Percentiles rank a stretch among this genome's conserved stretches.
Conservation (phyloP, 345 rosid species). For the Moricandia moricandioides region DNA sequence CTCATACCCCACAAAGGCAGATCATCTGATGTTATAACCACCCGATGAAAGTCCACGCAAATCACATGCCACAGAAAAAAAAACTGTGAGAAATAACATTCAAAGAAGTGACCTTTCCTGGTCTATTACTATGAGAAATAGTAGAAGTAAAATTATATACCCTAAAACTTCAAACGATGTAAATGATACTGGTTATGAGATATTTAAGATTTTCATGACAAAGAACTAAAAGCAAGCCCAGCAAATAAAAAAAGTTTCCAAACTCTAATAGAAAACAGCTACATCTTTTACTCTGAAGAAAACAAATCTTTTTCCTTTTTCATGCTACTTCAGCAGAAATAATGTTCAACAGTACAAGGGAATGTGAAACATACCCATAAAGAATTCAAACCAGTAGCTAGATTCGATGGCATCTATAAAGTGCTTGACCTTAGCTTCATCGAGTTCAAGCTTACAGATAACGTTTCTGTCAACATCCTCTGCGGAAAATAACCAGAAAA, state of each 20-base stretch:
- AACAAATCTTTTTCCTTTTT: background rate
- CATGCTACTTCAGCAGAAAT: conserved; percentile 2
- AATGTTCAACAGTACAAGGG: background rate
- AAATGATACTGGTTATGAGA: conserved; percentile 2
- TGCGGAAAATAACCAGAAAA: conserved; percentile 24
- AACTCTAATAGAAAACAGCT: background rate
- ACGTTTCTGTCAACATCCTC: conserved; percentile 58
- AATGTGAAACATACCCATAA: conserved; percentile 47
- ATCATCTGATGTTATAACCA: conserved; percentile 33
- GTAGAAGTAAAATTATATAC: background rate
- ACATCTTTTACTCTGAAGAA: background rate
- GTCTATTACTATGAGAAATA: background rate
- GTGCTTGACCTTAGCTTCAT: conserved; percentile 66
- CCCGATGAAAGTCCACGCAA: conserved; percentile 25
- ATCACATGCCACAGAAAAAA: conserved; percentile 29
- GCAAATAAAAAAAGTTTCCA: background rate
- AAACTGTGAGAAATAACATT: conserved; percentile 18
- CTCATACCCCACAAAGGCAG: background rate
- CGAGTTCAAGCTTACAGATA: conserved; percentile 63
- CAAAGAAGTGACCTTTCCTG: background rate
- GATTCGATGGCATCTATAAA: conserved; percentile 88
- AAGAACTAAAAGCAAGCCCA: background rate
- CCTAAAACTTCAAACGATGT: background rate
- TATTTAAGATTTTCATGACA: background rate
- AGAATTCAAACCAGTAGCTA: conserved; percentile 91